Evolutionary conservation across 106 monocot genomes (phyloP).

Genomic region (Phalaenopsis aphrodite): DNA sequence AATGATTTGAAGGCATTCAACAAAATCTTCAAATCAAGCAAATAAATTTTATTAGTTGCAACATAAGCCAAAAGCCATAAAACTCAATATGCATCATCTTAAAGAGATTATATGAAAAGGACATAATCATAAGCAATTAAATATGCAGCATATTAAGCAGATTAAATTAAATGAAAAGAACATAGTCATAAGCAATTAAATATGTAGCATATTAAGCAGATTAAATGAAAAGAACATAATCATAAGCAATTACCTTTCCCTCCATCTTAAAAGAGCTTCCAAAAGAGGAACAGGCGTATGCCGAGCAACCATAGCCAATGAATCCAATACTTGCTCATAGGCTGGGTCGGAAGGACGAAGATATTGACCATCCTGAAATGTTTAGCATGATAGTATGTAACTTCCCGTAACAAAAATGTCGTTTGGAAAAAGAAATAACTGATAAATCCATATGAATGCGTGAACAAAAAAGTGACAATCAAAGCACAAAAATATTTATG

Average conservation of each 20-base stretch:
- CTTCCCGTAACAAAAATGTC: not conserved
- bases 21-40: not conserved
- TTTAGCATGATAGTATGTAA: not conserved
- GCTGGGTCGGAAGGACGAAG: slow-evolving; percentile 97
- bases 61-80: slow-evolving; percentile 1
- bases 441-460: not conserved
- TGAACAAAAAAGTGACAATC: not conserved
- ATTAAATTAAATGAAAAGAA: not conserved
- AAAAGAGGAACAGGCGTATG: slow-evolving; percentile 98
- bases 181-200: not conserved
- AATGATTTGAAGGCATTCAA: not conserved
- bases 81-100: not conserved
- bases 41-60: not conserved
- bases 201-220: not conserved
- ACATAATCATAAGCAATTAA: not conserved
- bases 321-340: slow-evolving; percentile 98
- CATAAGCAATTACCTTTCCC: slow-evolving; percentile 62
- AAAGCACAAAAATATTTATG: not conserved
- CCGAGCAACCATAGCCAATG: slow-evolving; percentile 92
- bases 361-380: slow-evolving; percentile 84
- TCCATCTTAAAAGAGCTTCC: slow-evolving; percentile 98
- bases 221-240: not conserved
- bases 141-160: not conserved
- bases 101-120: too few relatives aligned
- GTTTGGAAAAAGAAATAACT: not conserved